These are phyloP conservation scores for Isatis tinctoria DNA, from an alignment of 345 rosid species.

Conservation along the genomic window DNA sequence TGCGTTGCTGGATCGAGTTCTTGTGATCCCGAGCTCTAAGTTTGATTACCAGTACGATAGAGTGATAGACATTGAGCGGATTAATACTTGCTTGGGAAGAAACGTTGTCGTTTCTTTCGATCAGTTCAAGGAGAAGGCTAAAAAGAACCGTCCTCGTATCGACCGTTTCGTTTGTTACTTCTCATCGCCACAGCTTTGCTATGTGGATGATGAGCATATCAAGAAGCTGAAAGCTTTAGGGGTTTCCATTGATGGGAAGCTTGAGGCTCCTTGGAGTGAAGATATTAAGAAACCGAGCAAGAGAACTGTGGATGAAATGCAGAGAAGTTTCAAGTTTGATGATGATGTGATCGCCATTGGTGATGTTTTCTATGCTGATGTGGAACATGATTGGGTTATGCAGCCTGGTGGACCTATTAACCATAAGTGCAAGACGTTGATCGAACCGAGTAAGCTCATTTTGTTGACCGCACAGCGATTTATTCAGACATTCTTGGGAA, in stretches of 20 bases:
- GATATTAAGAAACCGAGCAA: constrained; percentile 65
- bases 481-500: too few species aligned
- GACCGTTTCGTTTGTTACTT: constrained; percentile 71
- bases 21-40: constrained; percentile 73
- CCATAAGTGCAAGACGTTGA: constrained; percentile 83
- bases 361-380: constrained; percentile 77
- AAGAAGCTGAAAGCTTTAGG: constrained; percentile 77
- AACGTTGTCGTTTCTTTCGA: constrained; percentile 68
- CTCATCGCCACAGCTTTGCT: constrained; percentile 64
- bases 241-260: constrained; percentile 58
- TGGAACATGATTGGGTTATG: constrained; percentile 74
- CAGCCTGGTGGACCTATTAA: constrained; percentile 95
- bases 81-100: constrained; percentile 67
- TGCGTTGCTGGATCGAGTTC: constrained; percentile 57
- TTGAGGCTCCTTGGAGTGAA: constrained; percentile 80
- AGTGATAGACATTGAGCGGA: constrained; percentile 68
- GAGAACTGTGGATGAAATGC: constrained; percentile 51
- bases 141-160: constrained; percentile 38
- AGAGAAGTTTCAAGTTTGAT: constrained; percentile 49
- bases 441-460: constrained; percentile 77
- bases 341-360: constrained; percentile 84
- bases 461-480: constrained; percentile 74
- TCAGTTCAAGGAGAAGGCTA: constrained; percentile 39
- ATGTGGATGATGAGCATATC: constrained; percentile 72
- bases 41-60: constrained; percentile 68